Evolutionary conservation across 768 basidiomycete species (phyloP), one percentile per base, ranked within the genome.

Genomic region (Psilocybe sp.): DNA sequence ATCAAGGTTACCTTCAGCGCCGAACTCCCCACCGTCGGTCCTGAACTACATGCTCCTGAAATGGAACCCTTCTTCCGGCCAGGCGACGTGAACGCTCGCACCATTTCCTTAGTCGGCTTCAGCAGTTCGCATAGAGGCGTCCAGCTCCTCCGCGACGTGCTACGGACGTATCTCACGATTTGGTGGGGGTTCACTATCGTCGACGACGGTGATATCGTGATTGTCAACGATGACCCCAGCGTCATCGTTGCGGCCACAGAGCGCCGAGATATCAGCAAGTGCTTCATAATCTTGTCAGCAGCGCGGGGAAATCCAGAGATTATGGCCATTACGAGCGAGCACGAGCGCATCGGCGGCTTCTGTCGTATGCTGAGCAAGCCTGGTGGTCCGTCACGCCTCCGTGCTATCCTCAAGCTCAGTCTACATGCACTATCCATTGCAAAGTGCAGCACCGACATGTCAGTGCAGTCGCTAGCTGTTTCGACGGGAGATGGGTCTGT

Each of bases 351-450:
- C 10, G 94, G 94, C 8, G 93, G 93, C 20, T 89, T 91, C 66
- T 92, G 89, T 66, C 85, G 89, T n/a, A 74, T 92, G 18, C 69
- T 95, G 11, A 89, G 86, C 78, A 98, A 97, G 64, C 94, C 94
- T 9, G 84, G 84, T 19, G 92, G 93, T 2, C 94, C 94, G 3
- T 79, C 81, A 39, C 81, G 86, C 16, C 75, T 96, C 49, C 77
- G 83, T 20, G 64, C 75, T 5, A 77, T 83, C 18, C 69, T 95
- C 51, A 85, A 84, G 59, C 77, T 85, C 9, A 78, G 79, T 62
- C 50, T 85, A 19, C 78, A 83, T 61, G 72, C 78, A 4, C 67
- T 81, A 40, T 79, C 75, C 42, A 81, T 85, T 39, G 70, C 72
- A 50, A 61, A 67, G 51, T 66, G 72, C 23, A 66, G 65, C 34